phyloP scores from a whole-genome alignment of 768 basidiomycete genomes.

The Podaxis pistillaris region DNA sequence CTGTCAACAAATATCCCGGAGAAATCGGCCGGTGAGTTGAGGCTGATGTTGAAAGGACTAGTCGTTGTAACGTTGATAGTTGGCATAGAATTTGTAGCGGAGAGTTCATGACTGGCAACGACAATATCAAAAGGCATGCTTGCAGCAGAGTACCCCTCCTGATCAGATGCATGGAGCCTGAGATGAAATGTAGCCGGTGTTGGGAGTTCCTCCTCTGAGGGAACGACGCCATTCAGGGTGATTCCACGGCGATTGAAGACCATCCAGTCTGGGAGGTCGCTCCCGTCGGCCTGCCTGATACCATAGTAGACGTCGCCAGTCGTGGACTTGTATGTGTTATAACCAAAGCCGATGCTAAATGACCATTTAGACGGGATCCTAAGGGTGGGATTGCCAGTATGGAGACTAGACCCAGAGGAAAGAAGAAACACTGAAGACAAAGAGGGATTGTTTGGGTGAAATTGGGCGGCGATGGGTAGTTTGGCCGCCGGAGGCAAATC shows the following conservation, averaged over 20 bases:
- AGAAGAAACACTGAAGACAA: conserved; percentile 78
- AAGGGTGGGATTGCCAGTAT: conserved; percentile 49
- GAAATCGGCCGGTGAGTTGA: conserved; percentile 58
- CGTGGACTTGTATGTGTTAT: conserved; percentile 53
- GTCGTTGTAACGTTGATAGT: conserved; percentile 71
- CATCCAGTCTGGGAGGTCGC: conserved; percentile 74
- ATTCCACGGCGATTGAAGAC: conserved; percentile 61
- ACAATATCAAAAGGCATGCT: conserved; percentile 62
- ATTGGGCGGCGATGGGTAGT: conserved; percentile 57
- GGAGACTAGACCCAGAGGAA: conserved; percentile 56
- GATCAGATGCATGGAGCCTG: conserved; percentile 67
- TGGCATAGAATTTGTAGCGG: conserved; percentile 45
- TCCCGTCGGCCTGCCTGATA: conserved; percentile 64
- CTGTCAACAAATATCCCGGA: conserved; percentile 65
- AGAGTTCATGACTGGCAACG: conserved; percentile 69
- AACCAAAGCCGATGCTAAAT: conserved; percentile 83
- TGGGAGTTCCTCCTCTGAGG: conserved; percentile 37
- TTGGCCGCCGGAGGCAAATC: conserved; percentile 52
- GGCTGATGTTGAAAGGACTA: conserved; percentile 48
- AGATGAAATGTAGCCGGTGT: conserved; percentile 48
- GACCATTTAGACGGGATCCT: conserved; percentile 83
- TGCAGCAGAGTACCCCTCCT: conserved; percentile 66
- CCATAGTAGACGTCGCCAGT: conserved; percentile 55
- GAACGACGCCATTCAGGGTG: conserved; percentile 80
- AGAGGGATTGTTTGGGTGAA: conserved; percentile 54